phyloP scores from a whole-genome alignment of 2,329 filamentous ascomycete genomes.

The Pseudogymnoascus sp. region DNA sequence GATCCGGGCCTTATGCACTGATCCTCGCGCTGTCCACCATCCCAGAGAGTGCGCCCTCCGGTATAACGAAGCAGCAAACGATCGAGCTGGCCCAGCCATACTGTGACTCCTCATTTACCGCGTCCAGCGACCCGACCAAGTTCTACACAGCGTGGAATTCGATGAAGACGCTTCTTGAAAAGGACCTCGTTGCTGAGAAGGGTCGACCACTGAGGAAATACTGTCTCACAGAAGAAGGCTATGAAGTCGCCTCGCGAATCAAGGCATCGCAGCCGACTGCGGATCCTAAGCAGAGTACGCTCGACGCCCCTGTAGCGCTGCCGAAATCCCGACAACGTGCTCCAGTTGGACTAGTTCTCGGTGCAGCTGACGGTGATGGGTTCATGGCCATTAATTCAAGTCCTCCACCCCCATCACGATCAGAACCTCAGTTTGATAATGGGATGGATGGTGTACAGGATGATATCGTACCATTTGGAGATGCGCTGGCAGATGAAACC shows the following conservation, averaged over 20 bases:
- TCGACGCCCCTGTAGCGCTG: conserved; percentile 9
- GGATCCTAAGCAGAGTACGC: conserved; percentile 17
- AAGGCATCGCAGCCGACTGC: conserved; percentile 38
- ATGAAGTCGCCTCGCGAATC: conserved; percentile 63
- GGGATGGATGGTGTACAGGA: neutral
- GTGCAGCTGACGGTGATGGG: neutral
- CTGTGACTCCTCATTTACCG: conserved; percentile 66
- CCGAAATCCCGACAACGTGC: neutral
- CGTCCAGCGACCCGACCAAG: conserved; percentile 56
- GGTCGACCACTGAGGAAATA: conserved; percentile 62
- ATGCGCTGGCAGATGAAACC: conserved; percentile 15
- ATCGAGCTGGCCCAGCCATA: conserved; percentile 63
- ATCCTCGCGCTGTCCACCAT: conserved; percentile 57
- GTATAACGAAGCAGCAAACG: conserved; percentile 60
- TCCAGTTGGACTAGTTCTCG: neutral
- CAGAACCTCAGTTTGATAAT: neutral
- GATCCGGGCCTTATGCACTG: conserved; percentile 69
- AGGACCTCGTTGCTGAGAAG: conserved; percentile 65
- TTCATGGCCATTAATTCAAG: conserved; percentile 13
- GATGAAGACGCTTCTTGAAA: conserved; percentile 66
- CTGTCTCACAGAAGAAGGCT: conserved; percentile 66
- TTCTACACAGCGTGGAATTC: conserved; percentile 78
- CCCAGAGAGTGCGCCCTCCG: conserved; percentile 44
- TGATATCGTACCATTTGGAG: conserved; percentile 22
- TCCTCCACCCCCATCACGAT: conserved; percentile 1